These are phyloP conservation scores for Poa pratensis DNA, from an alignment of 176 grass and related monocot genomes.

Conservation along the genomic window DNA sequence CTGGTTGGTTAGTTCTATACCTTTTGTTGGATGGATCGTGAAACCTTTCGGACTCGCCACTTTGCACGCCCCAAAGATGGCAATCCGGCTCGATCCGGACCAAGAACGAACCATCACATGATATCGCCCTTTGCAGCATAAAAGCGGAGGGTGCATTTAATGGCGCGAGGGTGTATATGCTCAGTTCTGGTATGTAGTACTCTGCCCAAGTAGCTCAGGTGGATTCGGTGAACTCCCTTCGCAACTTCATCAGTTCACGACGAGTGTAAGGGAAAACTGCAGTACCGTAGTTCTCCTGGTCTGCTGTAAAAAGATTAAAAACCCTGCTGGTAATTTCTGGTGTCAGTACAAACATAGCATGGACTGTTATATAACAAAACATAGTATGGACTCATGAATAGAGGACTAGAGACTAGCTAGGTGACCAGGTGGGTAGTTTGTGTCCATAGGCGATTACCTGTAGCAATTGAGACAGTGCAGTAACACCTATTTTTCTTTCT, in stretches of 20 bases:
- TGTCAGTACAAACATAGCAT: background rate
- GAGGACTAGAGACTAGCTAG: no score
- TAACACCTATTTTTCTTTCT: background rate
- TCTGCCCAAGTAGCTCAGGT: conserved; percentile 16
- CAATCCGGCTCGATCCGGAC: conserved; percentile 13
- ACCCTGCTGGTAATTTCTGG: background rate
- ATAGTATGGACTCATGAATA: no score
- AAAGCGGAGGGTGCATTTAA: conserved; percentile 29
- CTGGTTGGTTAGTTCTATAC: background rate
- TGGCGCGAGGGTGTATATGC: conserved; percentile 4
- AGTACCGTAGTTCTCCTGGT: background rate
- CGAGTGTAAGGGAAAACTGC: background rate
- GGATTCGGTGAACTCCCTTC: conserved; percentile 42
- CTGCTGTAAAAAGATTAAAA: background rate
- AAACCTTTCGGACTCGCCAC: background rate
- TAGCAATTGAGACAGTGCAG: background rate
- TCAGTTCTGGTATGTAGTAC: conserved; percentile 1
- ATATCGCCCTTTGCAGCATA: conserved; percentile 33
- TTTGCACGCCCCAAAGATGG: conserved; percentile 29
- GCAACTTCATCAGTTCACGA: conserved; percentile 25
- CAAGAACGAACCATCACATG: conserved; percentile 39
- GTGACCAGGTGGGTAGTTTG: background rate
- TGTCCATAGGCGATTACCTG: background rate
- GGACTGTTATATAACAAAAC: no score
- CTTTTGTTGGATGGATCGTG: background rate